These are phyloP conservation scores for Galerina sulciceps DNA, from an alignment of 768 basidiomycete genomes.

Conservation along the genomic window DNA sequence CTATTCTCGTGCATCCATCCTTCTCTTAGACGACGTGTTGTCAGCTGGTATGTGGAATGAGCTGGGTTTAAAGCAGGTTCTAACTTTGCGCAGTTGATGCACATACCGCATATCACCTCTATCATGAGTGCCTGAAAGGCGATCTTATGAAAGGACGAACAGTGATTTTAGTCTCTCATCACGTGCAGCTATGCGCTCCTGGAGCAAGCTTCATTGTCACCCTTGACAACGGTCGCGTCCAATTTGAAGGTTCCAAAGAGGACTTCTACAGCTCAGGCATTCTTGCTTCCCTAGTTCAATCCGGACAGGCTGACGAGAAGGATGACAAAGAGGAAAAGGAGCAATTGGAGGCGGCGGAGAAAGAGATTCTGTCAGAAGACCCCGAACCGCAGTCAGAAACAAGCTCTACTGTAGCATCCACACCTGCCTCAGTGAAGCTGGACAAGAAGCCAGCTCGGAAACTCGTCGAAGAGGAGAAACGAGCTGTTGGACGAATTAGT, in stretches of 20 bases:
- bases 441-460: constrained; percentile 64
- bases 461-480: constrained; percentile 81
- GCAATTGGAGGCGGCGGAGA: constrained; percentile 46
- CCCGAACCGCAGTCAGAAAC: constrained; percentile 41
- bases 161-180: constrained; percentile 91
- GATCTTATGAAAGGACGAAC: constrained; percentile 82
- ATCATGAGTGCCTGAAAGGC: constrained; percentile 81
- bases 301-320: constrained; percentile 52
- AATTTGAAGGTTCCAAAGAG: constrained; percentile 70
- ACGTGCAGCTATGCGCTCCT: constrained; percentile 85
- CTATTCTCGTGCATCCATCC: constrained; percentile 83
- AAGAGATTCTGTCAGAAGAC: constrained; percentile 42
- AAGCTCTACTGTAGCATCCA: constrained; percentile 42
- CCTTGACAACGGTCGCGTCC: constrained; percentile 77
- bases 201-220: constrained; percentile 84
- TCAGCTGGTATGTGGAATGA: constrained; percentile 55
- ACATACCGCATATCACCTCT: constrained; percentile 90
- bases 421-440: constrained; percentile 28
- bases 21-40: constrained; percentile 85
- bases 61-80: constrained; percentile 27
- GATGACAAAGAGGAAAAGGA: constrained; percentile 57
- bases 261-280: constrained; percentile 70
- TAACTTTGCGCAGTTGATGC: constrained; percentile 67
- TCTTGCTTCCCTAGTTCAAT: constrained; percentile 69
- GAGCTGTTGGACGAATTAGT: constrained; percentile 75